These are phyloP conservation scores for Ceratocystis lukuohia DNA, from an alignment of 2,329 filamentous ascomycete species.

Conservation along the genomic window DNA sequence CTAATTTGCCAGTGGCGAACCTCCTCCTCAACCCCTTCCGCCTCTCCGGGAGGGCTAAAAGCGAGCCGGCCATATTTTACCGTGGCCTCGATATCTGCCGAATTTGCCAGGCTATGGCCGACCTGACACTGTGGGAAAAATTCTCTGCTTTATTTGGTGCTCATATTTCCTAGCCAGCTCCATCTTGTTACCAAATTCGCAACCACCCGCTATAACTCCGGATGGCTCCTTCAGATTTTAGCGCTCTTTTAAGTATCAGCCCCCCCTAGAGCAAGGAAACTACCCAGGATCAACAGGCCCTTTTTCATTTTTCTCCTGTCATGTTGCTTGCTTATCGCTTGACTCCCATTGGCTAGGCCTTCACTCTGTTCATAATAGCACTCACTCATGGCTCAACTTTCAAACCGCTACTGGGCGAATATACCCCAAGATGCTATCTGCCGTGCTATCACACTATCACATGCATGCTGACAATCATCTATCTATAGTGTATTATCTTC, in stretches of 20 bases:
- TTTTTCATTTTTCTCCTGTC: background rate
- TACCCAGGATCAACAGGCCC: background rate
- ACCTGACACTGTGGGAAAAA: no score
- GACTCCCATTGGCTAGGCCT: conserved; percentile 3
- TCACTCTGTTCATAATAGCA: conserved; percentile 7
- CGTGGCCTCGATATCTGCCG: background rate
- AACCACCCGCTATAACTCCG: background rate
- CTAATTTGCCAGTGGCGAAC: background rate
- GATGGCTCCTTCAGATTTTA: background rate
- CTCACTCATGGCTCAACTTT: background rate
- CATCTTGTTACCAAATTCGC: background rate
- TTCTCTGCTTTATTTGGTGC: background rate
- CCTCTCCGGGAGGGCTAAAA: background rate
- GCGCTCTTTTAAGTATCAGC: background rate
- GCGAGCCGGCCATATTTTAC: background rate
- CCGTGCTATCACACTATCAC: background rate
- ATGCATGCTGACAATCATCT: background rate
- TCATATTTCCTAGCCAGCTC: background rate
- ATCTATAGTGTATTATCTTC: no score
- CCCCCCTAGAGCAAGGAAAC: background rate
- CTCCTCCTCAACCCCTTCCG: background rate
- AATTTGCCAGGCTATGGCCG: no score
- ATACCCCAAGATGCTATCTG: background rate
- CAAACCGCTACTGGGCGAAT: background rate
- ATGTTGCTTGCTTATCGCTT: conserved; percentile 12